Conservation (phyloP, 1,284 basidiomycete genomes). For the Austroboletus niveus region DNA sequence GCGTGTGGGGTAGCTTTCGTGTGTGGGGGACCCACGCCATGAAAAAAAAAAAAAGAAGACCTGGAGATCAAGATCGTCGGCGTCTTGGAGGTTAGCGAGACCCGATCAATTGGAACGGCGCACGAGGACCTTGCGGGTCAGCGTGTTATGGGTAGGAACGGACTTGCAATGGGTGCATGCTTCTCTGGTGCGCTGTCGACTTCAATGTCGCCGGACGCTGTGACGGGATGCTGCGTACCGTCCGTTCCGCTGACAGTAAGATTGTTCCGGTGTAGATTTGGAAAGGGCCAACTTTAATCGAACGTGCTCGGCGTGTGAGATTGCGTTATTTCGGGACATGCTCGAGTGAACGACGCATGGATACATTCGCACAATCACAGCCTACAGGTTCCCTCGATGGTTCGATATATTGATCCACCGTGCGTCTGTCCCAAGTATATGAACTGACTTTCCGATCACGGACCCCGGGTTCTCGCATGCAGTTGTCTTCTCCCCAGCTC, state of each 20-base stretch:
- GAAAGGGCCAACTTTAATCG: not conserved
- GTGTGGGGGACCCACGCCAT: too few relatives aligned
- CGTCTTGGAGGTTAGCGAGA: not conserved
- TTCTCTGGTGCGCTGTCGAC: not conserved
- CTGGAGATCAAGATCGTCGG: too few relatives aligned
- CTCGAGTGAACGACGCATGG: not conserved
- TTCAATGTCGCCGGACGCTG: not conserved
- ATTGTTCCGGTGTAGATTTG: not conserved
- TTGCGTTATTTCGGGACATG: not conserved
- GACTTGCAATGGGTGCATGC: not conserved
- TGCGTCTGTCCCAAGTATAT: not conserved
- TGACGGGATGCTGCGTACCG: not conserved
- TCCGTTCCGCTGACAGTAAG: not conserved
- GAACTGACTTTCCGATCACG: not conserved
- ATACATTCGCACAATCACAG: not conserved
- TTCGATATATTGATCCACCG: too few relatives aligned
- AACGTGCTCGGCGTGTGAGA: not conserved
- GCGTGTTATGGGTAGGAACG: not conserved
- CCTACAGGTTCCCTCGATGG: too few relatives aligned
- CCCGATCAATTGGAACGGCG: not conserved
- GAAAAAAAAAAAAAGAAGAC: too few relatives aligned
- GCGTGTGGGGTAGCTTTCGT: too few relatives aligned
- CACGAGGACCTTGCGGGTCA: not conserved
- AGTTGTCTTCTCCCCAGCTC: not conserved
- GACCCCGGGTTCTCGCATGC: not conserved